A percentile compares a stretch with the other conserved stretches of the same genome.
Conservation (phyloP, 1,139 yeast species). For the Eremothecium cymbalariae region DNA sequence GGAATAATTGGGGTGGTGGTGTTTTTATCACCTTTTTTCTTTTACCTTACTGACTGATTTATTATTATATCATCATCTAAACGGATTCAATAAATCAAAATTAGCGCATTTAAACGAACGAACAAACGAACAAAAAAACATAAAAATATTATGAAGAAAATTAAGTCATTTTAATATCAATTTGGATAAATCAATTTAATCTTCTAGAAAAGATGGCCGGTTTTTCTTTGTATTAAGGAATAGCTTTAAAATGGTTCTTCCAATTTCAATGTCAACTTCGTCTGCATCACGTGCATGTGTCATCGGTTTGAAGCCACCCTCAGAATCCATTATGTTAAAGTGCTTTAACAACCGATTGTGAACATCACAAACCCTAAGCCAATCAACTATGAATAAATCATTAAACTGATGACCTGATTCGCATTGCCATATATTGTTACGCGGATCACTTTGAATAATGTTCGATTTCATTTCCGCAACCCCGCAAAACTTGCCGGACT, state of each 20-base stretch:
- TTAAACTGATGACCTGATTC: constrained; percentile 10
- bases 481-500: constrained; percentile 55
- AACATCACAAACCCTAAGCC: constrained; percentile 4
- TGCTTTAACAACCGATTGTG: constrained; percentile 6
- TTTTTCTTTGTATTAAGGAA: constrained; percentile 3
- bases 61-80: too few species aligned
- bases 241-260: constrained; percentile 6
- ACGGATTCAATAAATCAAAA: too few species aligned
- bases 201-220: constrained; percentile 6
- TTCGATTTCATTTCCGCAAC: constrained; percentile 47
- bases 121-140: too few species aligned
- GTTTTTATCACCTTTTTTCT: too few species aligned
- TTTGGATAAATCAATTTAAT: too few species aligned
- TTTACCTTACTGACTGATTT: too few species aligned
- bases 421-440: constrained; percentile 7
- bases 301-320: constrained; percentile 8
- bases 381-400: constrained; percentile 3
- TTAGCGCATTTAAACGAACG: too few species aligned
- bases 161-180: too few species aligned
- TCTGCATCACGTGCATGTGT: constrained; percentile 10
- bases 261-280: constrained; percentile 9
- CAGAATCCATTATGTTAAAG: constrained; percentile 4
- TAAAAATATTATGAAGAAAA: too few species aligned
- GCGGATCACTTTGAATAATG: constrained; percentile 17
- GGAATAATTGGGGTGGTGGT: too few species aligned